These are phyloP conservation scores for Raphidocelis subcapitata DNA, from an alignment of 139 green algal species.

Conservation along the genomic window DNA sequence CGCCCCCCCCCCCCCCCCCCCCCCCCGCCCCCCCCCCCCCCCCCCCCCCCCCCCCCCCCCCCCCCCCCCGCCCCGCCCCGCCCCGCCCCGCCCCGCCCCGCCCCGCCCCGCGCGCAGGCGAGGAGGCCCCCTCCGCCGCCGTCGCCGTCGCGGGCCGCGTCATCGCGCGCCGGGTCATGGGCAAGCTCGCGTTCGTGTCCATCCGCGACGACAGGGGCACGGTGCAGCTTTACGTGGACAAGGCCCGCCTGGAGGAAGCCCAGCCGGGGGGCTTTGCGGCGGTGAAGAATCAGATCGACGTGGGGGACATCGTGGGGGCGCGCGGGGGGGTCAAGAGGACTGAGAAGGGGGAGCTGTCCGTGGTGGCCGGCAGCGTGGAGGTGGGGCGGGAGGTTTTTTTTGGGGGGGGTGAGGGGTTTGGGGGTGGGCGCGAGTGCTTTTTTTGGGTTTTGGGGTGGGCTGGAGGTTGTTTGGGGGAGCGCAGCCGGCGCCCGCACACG, in stretches of 20 bases:
- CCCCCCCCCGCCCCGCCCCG: too few species aligned
- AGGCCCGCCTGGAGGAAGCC: constrained; percentile 56
- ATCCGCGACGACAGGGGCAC: constrained; percentile 83
- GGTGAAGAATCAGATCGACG: constrained; percentile 83
- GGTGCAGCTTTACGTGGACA: constrained; percentile 93
- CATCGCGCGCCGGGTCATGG: constrained; percentile 88
- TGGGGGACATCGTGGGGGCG: constrained; percentile 91
- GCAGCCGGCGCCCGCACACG: too few species aligned
- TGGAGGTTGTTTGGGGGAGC: neutral
- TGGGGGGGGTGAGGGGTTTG: too few species aligned
- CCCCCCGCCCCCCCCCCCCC: too few species aligned
- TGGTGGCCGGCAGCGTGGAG: constrained; percentile 42
- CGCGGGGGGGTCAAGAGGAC: constrained; percentile 80
- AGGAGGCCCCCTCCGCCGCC: neutral
- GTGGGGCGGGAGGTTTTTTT: too few species aligned
- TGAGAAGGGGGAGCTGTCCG: constrained; percentile 92
- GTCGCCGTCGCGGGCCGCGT: constrained; percentile 90
- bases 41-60: too few species aligned
- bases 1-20: too few species aligned
- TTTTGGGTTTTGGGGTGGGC: neutral
- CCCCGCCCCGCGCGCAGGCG: too few species aligned
- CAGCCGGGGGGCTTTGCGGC: constrained; percentile 59
- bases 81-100: too few species aligned
- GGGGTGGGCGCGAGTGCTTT: neutral
- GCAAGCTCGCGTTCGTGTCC: constrained; percentile 96